Conservation (phyloP, 2,329 filamentous ascomycete genomes). For the Colletotrichum tanaceti region DNA sequence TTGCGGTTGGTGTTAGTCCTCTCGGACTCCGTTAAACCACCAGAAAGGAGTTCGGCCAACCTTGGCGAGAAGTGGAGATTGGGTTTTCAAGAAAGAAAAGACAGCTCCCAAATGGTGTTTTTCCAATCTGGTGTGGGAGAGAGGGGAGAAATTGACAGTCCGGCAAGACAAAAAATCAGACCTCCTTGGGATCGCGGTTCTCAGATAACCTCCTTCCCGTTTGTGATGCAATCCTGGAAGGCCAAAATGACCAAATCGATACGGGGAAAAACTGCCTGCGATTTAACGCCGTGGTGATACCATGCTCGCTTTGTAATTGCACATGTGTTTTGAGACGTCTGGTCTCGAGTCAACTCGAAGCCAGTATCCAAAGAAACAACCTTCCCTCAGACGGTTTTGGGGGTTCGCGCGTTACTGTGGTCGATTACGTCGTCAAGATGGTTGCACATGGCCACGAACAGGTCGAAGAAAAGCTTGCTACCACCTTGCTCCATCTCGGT, state of each 20-base stretch:
- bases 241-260: conserved; percentile 28
- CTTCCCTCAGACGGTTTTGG: conserved; percentile 65
- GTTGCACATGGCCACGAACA: conserved; percentile 93
- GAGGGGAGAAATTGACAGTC: conserved; percentile 48
- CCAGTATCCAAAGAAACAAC: conserved; percentile 2
- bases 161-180: conserved; percentile 42
- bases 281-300: conserved; percentile 34
- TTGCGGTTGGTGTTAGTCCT: conserved; percentile 50
- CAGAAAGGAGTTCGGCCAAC: conserved; percentile 61
- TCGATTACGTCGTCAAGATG: conserved; percentile 90
- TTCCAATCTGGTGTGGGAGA: conserved; percentile 64
- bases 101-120: conserved; percentile 58
- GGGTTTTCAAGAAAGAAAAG: conserved; percentile 43
- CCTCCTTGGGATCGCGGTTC: conserved; percentile 37
- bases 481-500: conserved; percentile 91
- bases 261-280: conserved; percentile 30
- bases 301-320: conserved; percentile 37
- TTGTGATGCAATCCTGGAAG: conserved; percentile 28
- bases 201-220: conserved; percentile 36
- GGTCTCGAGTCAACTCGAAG: conserved; percentile 21
- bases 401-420: conserved; percentile 75
- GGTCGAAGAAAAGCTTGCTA: conserved; percentile 86
- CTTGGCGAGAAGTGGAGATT: conserved; percentile 62
- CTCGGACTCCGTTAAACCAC: conserved; percentile 56
- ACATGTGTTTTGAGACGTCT: conserved; percentile 29